Conservation (phyloP, 1,284 basidiomycete genomes). For the Trichosporon ovoides region DNA sequence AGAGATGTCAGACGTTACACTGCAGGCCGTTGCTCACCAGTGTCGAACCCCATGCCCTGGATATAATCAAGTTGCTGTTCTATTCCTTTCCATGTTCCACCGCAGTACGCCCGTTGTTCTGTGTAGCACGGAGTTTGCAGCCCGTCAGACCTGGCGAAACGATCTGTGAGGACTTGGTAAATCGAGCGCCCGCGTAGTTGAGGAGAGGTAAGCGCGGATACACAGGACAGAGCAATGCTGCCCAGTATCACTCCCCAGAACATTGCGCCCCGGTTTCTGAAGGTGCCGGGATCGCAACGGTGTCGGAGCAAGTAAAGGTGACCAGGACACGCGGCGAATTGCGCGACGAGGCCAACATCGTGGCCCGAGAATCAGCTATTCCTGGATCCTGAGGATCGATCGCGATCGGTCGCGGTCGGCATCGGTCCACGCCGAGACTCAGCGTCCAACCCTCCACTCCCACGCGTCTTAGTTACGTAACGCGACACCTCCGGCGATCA, state of each 20-base stretch:
- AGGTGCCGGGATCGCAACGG: too few species aligned
- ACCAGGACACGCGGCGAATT: not conserved
- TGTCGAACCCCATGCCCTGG: constrained; percentile 48
- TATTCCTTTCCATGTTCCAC: constrained; percentile 43
- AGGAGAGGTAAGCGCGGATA: constrained; percentile 27
- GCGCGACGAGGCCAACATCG: not conserved
- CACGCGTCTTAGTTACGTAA: constrained; percentile 1
- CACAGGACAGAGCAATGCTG: not conserved
- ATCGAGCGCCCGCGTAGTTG: constrained; percentile 42
- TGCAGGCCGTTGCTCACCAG: constrained; percentile 28
- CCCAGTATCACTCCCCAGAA: constrained; percentile 6
- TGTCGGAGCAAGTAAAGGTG: too few species aligned
- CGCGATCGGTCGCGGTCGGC: too few species aligned
- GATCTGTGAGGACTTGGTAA: constrained; percentile 47
- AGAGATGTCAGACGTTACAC: constrained; percentile 12
- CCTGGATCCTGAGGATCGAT: too few species aligned
- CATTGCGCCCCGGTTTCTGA: not conserved
- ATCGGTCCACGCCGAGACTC: not conserved
- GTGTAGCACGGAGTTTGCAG: constrained; percentile 29
- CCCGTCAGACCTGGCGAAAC: constrained; percentile 40
- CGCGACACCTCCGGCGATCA: not conserved
- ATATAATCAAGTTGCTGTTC: constrained; percentile 44
- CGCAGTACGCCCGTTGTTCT: constrained; percentile 36
- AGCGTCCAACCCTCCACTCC: not conserved
- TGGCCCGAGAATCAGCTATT: not conserved